Percentiles rank a stretch among this genome's conserved stretches.
These are phyloP conservation scores for Hericium coralloides DNA, from an alignment of 768 basidiomycete genomes.

Conservation along the genomic window DNA sequence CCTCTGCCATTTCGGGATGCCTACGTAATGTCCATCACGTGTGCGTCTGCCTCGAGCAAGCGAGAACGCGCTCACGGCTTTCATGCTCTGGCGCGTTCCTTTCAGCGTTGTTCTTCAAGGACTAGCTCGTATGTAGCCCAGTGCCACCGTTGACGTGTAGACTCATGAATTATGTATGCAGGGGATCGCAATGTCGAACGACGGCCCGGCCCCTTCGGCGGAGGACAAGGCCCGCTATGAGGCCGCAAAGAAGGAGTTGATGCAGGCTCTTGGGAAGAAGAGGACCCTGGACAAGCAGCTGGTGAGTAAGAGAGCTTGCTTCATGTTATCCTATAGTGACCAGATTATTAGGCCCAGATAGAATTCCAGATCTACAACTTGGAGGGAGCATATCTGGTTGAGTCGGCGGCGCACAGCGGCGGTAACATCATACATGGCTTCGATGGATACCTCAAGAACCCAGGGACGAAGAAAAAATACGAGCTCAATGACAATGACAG, in stretches of 20 bases:
- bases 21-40: not conserved
- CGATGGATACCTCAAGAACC: slow-evolving; percentile 79
- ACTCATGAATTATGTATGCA: slow-evolving; percentile 1
- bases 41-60: not conserved
- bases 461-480: slow-evolving; percentile 58
- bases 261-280: slow-evolving; percentile 67
- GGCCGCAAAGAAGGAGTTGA: slow-evolving; percentile 62
- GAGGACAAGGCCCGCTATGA: slow-evolving; percentile 72
- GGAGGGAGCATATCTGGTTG: slow-evolving; percentile 67
- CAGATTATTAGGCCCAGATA: slow-evolving; percentile 50
- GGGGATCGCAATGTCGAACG: slow-evolving; percentile 26
- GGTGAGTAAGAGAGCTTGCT: slow-evolving; percentile 31
- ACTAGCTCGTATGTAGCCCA: not conserved
- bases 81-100: not conserved
- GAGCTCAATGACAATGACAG: slow-evolving; percentile 74
- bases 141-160: not conserved
- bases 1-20: not conserved
- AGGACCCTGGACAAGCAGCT: slow-evolving; percentile 68
- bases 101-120: not conserved
- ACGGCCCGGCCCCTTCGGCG: slow-evolving; percentile 33
- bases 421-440: slow-evolving; percentile 87
- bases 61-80: not conserved
- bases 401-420: slow-evolving; percentile 67
- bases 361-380: slow-evolving; percentile 74
- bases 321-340: not conserved